Evolutionary conservation across 306 rosid genomes (phyloP).

Genomic region (Prunus mongolica): DNA sequence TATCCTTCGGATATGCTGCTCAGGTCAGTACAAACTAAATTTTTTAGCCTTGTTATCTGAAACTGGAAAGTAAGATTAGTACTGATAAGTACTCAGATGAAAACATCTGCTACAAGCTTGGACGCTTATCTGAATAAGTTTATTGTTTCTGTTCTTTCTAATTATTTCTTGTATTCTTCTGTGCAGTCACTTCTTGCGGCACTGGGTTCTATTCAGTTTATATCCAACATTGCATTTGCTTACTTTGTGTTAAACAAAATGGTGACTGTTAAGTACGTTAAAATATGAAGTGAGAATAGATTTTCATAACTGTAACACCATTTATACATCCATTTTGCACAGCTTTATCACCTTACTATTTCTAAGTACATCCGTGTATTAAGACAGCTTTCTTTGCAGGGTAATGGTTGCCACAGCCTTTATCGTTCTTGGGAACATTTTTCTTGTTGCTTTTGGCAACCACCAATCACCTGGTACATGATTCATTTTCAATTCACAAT

Average conservation of each 20-base stretch:
- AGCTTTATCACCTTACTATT: background rate
- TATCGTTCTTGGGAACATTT: constrained; percentile 90
- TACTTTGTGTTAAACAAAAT: constrained; percentile 91
- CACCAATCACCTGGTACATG: constrained; percentile 93
- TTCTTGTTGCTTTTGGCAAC: constrained; percentile 96
- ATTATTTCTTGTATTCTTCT: constrained; percentile 8
- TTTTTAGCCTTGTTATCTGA: constrained; percentile 2
- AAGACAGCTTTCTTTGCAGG: constrained; percentile 43
- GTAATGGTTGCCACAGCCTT: constrained; percentile 93
- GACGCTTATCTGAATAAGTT: background rate
- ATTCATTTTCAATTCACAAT: constrained; percentile 16
- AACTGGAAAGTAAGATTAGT: background rate
- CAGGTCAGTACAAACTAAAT: constrained; percentile 53
- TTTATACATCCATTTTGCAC: background rate
- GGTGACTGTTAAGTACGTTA: constrained; percentile 89
- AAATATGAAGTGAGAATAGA: constrained; percentile 31
- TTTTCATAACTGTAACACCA: constrained; percentile 5
- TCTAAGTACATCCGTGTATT: constrained; percentile 7
- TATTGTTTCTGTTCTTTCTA: constrained; percentile 15
- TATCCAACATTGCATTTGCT: constrained; percentile 94
- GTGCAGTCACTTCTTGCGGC: constrained; percentile 98
- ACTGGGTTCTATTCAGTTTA: constrained; percentile 92
- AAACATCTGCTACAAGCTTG: constrained; percentile 1
- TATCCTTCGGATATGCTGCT: constrained; percentile 97
- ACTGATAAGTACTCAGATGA: background rate